Percentiles rank a stretch among this genome's conserved stretches.
Conservation (phyloP, 306 rosid genomes). For the Corylus americana region DNA sequence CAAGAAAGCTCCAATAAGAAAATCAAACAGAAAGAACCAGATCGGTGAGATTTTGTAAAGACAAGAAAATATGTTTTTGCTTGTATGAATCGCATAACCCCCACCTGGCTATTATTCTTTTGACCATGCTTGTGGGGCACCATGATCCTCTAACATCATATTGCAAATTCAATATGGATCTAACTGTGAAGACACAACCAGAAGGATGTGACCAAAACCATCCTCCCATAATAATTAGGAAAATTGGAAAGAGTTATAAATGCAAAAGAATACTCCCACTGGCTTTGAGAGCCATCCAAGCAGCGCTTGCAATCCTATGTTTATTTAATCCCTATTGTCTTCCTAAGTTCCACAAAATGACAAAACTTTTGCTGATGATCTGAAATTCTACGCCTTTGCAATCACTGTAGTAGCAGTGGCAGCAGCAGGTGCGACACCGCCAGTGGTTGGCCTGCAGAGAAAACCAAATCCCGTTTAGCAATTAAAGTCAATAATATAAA, state of each 20-base stretch:
- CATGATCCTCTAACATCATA: slow-evolving; percentile 35
- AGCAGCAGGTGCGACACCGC: slow-evolving; percentile 67
- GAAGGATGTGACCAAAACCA: slow-evolving; percentile 83
- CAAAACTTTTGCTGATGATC: slow-evolving; percentile 11
- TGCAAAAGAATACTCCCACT: slow-evolving; percentile 42
- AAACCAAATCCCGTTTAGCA: slow-evolving; percentile 20
- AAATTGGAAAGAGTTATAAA: slow-evolving; percentile 44
- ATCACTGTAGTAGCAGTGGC: slow-evolving; percentile 35
- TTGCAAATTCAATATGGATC: slow-evolving; percentile 48
- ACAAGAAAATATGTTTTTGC: background rate
- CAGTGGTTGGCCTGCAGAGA: slow-evolving; percentile 87
- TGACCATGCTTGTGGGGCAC: slow-evolving; percentile 2
- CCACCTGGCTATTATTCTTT: slow-evolving; percentile 7
- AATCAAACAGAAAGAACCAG: background rate
- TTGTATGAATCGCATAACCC: background rate
- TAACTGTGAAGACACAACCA: slow-evolving; percentile 37
- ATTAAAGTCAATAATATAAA: background rate
- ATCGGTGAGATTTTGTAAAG: background rate
- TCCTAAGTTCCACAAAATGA: slow-evolving; percentile 37
- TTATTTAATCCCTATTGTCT: slow-evolving; percentile 56
- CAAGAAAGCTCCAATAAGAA: background rate
- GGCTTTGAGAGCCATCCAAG: slow-evolving; percentile 43
- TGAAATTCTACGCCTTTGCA: slow-evolving; percentile 30
- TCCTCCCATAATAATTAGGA: slow-evolving; percentile 43
- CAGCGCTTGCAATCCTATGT: slow-evolving; percentile 40